phyloP scores from a whole-genome alignment of 2,329 filamentous ascomycete species.

The Orbilia brochopaga region DNA sequence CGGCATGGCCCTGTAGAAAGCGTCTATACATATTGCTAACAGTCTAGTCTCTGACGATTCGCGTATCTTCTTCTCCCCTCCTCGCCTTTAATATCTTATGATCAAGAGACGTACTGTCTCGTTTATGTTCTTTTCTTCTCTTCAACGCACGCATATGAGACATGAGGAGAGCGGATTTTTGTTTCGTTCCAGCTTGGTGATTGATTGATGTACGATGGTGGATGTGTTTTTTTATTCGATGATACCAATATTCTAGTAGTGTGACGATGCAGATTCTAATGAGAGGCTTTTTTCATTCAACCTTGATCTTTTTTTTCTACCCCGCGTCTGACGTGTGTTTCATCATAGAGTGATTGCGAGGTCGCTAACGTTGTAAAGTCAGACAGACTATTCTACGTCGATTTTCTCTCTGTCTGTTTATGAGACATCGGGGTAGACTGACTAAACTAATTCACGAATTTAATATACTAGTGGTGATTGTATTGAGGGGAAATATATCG shows the following conservation, averaged over 20 bases:
- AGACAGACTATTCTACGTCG: not conserved
- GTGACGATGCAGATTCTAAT: conserved; percentile 28
- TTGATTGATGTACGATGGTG: conserved; percentile 7
- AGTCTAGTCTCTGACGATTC: not conserved
- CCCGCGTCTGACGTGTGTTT: not conserved
- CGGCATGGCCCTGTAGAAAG: conserved; percentile 41
- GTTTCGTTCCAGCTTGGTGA: conserved; percentile 13
- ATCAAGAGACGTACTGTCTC: not conserved
- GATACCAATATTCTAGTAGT: conserved; percentile 15
- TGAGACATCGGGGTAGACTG: too few species aligned
- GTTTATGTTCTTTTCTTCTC: conserved; percentile 2
- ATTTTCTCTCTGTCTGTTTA: too few species aligned
- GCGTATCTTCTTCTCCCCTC: not conserved
- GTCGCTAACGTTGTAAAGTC: not conserved
- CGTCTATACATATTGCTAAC: not conserved
- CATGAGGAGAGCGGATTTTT: conserved; percentile 6
- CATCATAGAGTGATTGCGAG: not conserved
- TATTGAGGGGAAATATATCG: too few species aligned
- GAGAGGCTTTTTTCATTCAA: conserved; percentile 12
- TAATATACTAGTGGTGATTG: too few species aligned
- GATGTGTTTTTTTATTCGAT: conserved; percentile 6
- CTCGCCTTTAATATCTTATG: conserved; percentile 11
- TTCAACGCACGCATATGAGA: conserved; percentile 11
- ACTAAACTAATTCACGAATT: too few species aligned
- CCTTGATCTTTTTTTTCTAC: too few species aligned